Evolutionary conservation across 352 stramenopile species (phyloP), one percentile per base, ranked within the genome.

Genomic region (Pythium grandisporangium): DNA sequence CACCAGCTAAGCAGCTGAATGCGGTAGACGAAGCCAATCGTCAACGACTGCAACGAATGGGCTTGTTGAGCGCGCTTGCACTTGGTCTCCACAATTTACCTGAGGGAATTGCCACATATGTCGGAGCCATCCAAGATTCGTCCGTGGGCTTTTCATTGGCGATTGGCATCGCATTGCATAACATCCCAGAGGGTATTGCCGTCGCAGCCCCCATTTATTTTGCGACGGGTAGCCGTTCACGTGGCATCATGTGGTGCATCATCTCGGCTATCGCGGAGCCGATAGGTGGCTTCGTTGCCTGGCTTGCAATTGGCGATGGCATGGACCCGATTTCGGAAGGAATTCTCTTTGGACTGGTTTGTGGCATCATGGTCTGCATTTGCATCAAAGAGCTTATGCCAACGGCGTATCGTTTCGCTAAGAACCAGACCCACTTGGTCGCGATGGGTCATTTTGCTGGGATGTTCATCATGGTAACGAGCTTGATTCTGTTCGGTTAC

Each of bases 191-290:
- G 45, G 95, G 95, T 0, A 65, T 98, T 24, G 96, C 89, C 37
- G 85, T 98, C 12, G 87, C 93, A 12, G 77, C 97, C 10, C 94
- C 95, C 2, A 95, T 99, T 22, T 99, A 98, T 61, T 98, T 97
- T 46, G 91, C 93, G 2, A 98, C 95, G 5, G 91, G 92, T 6
- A 96, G 84, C 43, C 76, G 91, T n/a, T 84, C 74, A 56, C 95
- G 95, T 32, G 95, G 87, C 3, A 97, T 99, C 58, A 72, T 93
- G 53, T 98, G 90, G 90, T 95, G 86, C 20, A 70, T 61, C 13
- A 66, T 93, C 37, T 95, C 68, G n/a, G 87, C 88, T 16, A 12
- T 85, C 13, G 84, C 82, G 24, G 89, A 97, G 68, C 74, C 80
- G 0, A 39, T 97, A 17, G 91, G 78, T 8, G 89, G 82, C 1